These are phyloP conservation scores for Ophiostoma australiae DNA, from an alignment of 2,329 filamentous ascomycete species.

Conservation along the genomic window DNA sequence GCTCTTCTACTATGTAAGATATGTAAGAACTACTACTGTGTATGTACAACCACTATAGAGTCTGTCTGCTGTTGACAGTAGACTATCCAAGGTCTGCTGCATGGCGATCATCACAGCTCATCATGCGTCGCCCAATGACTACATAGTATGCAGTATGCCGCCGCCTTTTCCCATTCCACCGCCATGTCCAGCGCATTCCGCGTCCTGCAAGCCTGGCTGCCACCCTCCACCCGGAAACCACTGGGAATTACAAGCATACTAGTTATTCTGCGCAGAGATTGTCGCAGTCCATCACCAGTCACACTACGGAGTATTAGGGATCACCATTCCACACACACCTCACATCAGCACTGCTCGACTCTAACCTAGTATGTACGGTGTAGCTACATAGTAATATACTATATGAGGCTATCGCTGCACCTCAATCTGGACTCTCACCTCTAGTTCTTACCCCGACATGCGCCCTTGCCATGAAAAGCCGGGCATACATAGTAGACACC, in stretches of 20 bases:
- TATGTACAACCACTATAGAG: too few relatives aligned
- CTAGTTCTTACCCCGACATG: conserved; percentile 5
- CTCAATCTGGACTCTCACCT: not conserved
- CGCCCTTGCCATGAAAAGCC: not conserved
- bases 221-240: not conserved
- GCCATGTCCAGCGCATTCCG: not conserved
- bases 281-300: not conserved
- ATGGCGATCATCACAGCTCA: not conserved
- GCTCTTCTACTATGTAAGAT: not conserved
- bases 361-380: too few relatives aligned
- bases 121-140: not conserved
- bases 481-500: not conserved
- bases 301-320: not conserved
- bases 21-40: too few relatives aligned
- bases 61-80: too few relatives aligned
- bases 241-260: too few relatives aligned
- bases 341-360: too few relatives aligned
- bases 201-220: not conserved
- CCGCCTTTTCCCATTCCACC: not conserved
- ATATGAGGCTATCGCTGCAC: not conserved
- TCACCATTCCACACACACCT: not conserved
- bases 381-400: too few relatives aligned
- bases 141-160: not conserved
- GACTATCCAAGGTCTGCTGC: too few relatives aligned
- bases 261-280: too few relatives aligned